Conservation (phyloP, 2,329 filamentous ascomycete species). For the Hirsutella rhossiliensis region DNA sequence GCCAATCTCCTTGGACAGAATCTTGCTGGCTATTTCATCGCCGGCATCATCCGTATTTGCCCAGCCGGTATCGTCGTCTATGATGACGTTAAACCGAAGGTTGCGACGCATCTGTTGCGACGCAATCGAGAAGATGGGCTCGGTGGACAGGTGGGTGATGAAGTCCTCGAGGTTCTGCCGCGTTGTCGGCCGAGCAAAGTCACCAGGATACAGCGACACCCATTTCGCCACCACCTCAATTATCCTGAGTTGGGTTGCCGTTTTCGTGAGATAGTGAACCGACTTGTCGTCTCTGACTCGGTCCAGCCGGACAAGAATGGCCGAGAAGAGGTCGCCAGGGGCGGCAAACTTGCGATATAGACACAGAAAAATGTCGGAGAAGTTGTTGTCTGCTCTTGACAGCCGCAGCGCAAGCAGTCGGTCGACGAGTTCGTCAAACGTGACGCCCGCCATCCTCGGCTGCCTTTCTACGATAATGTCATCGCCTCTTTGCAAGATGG, state of each 20-base stretch:
- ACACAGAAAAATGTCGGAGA: constrained; percentile 78
- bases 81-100: constrained; percentile 57
- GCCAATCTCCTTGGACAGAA: constrained; percentile 26
- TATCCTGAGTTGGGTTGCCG: constrained; percentile 69
- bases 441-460: constrained; percentile 38
- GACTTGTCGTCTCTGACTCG: constrained; percentile 52
- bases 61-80: constrained; percentile 91
- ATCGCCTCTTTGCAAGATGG: constrained; percentile 54
- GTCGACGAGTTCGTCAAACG: constrained; percentile 68
- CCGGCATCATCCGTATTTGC: constrained; percentile 59
- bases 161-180: constrained; percentile 63
- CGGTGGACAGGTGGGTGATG: constrained; percentile 58
- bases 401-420: constrained; percentile 73
- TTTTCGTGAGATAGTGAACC: constrained; percentile 62
- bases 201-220: constrained; percentile 81
- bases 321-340: constrained; percentile 63
- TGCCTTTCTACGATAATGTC: constrained; percentile 43
- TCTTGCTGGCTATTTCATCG: constrained; percentile 21
- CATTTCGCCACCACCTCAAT: constrained; percentile 79
- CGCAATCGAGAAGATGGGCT: constrained; percentile 73
- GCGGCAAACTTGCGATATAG: constrained; percentile 89
- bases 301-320: constrained; percentile 68
- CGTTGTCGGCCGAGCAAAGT: constrained; percentile 73
- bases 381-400: constrained; percentile 81
- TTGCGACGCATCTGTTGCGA: constrained; percentile 76